Conservation (phyloP, 1,139 yeast genomes). For the Pichia norvegensis region DNA sequence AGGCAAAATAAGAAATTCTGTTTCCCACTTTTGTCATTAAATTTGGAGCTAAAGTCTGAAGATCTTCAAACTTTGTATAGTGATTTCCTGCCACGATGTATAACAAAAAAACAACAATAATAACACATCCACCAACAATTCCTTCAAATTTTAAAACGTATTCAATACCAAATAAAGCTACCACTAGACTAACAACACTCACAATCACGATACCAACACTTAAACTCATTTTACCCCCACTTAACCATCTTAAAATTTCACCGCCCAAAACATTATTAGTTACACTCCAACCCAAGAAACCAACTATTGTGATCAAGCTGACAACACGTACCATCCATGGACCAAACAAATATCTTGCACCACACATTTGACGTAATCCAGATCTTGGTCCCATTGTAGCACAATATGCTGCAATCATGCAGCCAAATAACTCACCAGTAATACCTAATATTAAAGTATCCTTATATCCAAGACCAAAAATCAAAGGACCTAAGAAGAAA, state of each 20-base stretch:
- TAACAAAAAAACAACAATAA: slow-evolving; percentile 58
- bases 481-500: slow-evolving; percentile 63
- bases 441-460: slow-evolving; percentile 57
- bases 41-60: slow-evolving; percentile 33
- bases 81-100: slow-evolving; percentile 61
- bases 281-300: slow-evolving; percentile 82
- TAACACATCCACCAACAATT: slow-evolving; percentile 59
- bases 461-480: slow-evolving; percentile 58
- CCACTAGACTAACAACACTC: slow-evolving; percentile 51
- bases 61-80: slow-evolving; percentile 32
- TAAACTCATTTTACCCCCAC: slow-evolving; percentile 55
- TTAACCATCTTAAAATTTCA: slow-evolving; percentile 60
- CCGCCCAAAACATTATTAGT: slow-evolving; percentile 84
- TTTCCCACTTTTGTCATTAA: slow-evolving; percentile 45
- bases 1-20: slow-evolving; percentile 66
- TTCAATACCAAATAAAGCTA: slow-evolving; percentile 71
- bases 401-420: slow-evolving; percentile 71
- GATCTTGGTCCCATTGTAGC: slow-evolving; percentile 82
- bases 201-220: slow-evolving; percentile 70
- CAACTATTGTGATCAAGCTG: slow-evolving; percentile 59
- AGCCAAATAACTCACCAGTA: slow-evolving; percentile 57
- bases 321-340: slow-evolving; percentile 76
- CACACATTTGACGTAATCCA: slow-evolving; percentile 81
- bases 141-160: slow-evolving; percentile 64
- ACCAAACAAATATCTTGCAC: slow-evolving; percentile 72